A percentile compares a stretch with the other conserved stretches of the same genome.
phyloP scores from a whole-genome alignment of 1,139 yeast species.

The Kodamaea arcana region DNA sequence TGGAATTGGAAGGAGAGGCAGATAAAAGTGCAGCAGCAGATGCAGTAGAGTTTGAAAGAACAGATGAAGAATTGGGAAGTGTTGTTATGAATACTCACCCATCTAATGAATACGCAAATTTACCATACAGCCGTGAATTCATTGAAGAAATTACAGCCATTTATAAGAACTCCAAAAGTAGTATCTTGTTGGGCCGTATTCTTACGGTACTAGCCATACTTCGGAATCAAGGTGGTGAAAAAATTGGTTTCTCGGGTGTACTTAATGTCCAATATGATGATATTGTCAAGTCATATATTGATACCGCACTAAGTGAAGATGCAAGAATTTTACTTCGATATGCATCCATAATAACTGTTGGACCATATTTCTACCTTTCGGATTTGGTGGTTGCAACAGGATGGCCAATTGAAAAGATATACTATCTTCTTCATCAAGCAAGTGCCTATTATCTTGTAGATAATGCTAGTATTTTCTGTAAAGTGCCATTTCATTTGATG shows the following conservation, averaged over 20 bases:
- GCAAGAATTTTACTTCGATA: conserved; percentile 28
- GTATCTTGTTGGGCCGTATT: conserved; percentile 13
- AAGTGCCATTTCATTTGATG: conserved; percentile 43
- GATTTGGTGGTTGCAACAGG: conserved; percentile 41
- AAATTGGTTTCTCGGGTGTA: conserved; percentile 5
- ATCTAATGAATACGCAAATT: no score
- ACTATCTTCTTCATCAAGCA: conserved; percentile 30
- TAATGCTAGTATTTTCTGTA: conserved; percentile 44
- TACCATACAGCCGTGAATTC: no score
- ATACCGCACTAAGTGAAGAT: conserved; percentile 14
- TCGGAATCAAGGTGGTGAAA: conserved; percentile 9
- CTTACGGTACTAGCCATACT: conserved; percentile 8
- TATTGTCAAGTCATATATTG: conserved; percentile 12
- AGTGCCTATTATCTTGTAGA: conserved; percentile 30
- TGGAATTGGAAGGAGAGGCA: background rate
- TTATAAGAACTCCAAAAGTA: conserved; percentile 13
- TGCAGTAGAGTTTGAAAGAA: background rate
- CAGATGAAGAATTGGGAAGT: no score
- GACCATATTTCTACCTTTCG: conserved; percentile 39
- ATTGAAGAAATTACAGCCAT: conserved; percentile 1
- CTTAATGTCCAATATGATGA: conserved; percentile 5
- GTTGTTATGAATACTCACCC: background rate
- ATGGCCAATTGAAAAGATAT: conserved; percentile 22
- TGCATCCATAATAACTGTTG: conserved; percentile 43
- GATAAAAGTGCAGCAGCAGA: background rate